Percentiles rank a stretch among this genome's conserved stretches.
Evolutionary conservation across 257 asterid genomes (phyloP).

Genomic region (Thymus quinquecostatus): DNA sequence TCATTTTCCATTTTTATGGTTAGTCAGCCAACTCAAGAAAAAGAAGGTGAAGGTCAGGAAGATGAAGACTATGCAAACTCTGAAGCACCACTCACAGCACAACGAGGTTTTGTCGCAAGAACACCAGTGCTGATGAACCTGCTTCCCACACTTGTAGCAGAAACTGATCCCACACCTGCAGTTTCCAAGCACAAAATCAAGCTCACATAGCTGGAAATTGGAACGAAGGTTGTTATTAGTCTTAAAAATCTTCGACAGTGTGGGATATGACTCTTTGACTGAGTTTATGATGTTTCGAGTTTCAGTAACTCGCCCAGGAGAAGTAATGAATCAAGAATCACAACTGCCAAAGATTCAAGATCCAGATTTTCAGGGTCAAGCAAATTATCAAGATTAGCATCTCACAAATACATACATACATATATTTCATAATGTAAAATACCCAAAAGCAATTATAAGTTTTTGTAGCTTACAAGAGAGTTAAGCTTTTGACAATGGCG

Average conservation of each 20-base stretch:
- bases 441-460: background rate
- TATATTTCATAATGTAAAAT: no score
- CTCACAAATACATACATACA: background rate
- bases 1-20: background rate
- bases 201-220: background rate
- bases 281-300: background rate
- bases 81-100: constrained; percentile 44
- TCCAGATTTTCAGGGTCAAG: background rate
- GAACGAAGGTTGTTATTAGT: background rate
- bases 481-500: background rate
- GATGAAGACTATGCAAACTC: constrained; percentile 26
- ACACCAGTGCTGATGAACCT: constrained; percentile 59
- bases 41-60: constrained; percentile 28
- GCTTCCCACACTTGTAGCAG: constrained; percentile 82
- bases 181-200: constrained; percentile 1
- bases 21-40: constrained; percentile 24
- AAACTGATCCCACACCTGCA: constrained; percentile 66
- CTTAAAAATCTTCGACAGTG: no score
- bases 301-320: background rate
- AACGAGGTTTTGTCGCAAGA: constrained; percentile 40
- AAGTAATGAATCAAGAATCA: background rate
- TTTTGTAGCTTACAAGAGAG: background rate
- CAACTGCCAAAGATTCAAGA: background rate
- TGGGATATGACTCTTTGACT: background rate
- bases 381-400: background rate